phyloP scores from a whole-genome alignment of 2,329 filamentous ascomycete species.

The Malbranchea cinnamomea region DNA sequence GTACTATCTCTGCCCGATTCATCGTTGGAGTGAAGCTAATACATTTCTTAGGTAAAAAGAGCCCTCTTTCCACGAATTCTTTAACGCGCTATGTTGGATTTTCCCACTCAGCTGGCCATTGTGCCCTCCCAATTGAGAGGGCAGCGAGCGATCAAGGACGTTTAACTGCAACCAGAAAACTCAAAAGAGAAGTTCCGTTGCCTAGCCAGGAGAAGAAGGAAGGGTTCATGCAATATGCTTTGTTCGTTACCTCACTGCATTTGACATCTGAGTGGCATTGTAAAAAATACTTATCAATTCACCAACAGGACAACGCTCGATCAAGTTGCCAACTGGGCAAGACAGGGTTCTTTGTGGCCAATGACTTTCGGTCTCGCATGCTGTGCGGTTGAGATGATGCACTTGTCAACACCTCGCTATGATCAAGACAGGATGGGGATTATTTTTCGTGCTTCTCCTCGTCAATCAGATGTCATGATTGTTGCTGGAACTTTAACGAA shows the following conservation, averaged over 20 bases:
- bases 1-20: too few species aligned
- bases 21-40: too few species aligned
- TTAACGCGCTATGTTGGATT: too few species aligned
- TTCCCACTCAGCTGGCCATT: too few species aligned
- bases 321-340: constrained; percentile 73
- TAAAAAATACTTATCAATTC: not conserved
- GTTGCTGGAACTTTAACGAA: constrained; percentile 81
- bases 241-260: constrained; percentile 21
- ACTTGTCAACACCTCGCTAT: constrained; percentile 77
- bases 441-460: constrained; percentile 74
- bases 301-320: constrained; percentile 37
- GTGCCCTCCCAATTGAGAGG: too few species aligned
- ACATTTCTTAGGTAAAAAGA: too few species aligned
- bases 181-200: constrained; percentile 33
- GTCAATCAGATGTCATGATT: constrained; percentile 83
- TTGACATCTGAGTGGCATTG: not conserved
- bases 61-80: too few species aligned
- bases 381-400: constrained; percentile 91
- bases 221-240: constrained; percentile 37
- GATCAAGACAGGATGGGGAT: constrained; percentile 79
- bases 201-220: constrained; percentile 36
- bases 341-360: constrained; percentile 77
- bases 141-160: too few species aligned
- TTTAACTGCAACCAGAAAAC: constrained; percentile 29
- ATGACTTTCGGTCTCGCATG: constrained; percentile 87